These are phyloP conservation scores for Coprinopsis sp. DNA, from an alignment of 768 basidiomycete species.

Conservation along the genomic window DNA sequence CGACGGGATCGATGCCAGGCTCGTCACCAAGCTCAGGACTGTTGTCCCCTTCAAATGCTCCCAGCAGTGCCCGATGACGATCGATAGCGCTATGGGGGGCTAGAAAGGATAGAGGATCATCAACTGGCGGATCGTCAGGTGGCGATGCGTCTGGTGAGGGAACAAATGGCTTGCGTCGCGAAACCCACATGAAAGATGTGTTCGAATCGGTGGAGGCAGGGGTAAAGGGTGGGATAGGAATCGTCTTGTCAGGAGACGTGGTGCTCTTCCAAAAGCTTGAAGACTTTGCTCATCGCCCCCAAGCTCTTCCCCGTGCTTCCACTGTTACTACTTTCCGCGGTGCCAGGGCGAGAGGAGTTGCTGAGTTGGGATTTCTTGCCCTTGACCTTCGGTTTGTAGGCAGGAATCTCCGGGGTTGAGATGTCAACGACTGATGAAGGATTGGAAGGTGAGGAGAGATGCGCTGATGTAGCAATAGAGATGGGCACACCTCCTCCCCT, in stretches of 20 bases:
- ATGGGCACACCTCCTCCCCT: constrained; percentile 6
- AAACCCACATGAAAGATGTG: constrained; percentile 8
- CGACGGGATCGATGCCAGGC: too few species aligned
- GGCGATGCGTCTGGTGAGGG: not conserved
- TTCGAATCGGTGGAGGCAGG: not conserved
- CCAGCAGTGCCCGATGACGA: too few species aligned
- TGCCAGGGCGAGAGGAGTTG: not conserved
- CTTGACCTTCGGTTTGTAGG: not conserved
- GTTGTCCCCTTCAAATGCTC: too few species aligned
- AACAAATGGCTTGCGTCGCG: constrained; percentile 1
- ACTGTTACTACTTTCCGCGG: constrained; percentile 3
- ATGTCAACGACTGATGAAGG: constrained; percentile 2
- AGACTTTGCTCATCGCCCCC: not conserved
- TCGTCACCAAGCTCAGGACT: too few species aligned
- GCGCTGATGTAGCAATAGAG: not conserved
- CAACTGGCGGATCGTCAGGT: not conserved
- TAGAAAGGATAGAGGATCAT: not conserved
- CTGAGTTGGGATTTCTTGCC: not conserved
- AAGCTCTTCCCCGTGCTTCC: constrained; percentile 1
- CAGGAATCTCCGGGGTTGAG: not conserved
- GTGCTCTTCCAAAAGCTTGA: constrained; percentile 3
- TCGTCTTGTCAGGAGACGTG: not conserved
- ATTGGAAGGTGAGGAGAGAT: not conserved
- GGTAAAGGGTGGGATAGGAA: not conserved
- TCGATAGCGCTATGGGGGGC: too few species aligned